phyloP scores from a whole-genome alignment of 257 asterid species.

The Solanum dulcamara region DNA sequence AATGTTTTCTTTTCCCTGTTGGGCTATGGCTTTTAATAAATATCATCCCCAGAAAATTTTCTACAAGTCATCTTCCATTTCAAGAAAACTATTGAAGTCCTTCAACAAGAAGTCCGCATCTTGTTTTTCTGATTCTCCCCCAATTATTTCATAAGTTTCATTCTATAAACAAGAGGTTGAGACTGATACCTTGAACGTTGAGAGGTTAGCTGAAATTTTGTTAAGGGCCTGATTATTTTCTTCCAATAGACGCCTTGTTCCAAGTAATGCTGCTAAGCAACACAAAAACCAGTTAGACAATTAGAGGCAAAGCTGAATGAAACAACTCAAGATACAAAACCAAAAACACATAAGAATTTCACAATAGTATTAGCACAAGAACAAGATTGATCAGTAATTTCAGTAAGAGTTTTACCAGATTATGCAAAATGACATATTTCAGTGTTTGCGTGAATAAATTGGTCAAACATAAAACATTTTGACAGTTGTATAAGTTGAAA shows the following conservation, averaged over 20 bases:
- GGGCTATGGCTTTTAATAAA: background rate
- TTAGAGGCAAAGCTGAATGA: background rate
- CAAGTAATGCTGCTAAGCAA: conserved; percentile 34
- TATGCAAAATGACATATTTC: background rate
- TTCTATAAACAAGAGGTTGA: background rate
- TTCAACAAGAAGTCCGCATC: background rate
- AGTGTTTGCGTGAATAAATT: background rate
- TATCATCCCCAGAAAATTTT: background rate
- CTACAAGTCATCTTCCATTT: background rate
- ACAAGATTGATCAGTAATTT: background rate
- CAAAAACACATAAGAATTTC: background rate
- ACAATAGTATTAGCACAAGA: background rate
- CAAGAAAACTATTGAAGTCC: background rate
- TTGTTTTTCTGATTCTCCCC: background rate
- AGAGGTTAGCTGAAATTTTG: conserved; percentile 62
- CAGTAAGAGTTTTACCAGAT: background rate
- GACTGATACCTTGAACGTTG: conserved; percentile 51
- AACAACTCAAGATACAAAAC: background rate
- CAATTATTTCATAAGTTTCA: background rate
- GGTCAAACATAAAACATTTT: too few relatives aligned
- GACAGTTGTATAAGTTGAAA: too few relatives aligned
- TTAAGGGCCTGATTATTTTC: conserved; percentile 61
- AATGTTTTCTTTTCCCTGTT: background rate
- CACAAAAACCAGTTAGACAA: background rate
- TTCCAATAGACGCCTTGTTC: conserved; percentile 56